phyloP scores from a whole-genome alignment of 148 eudicot genomes.

The Pharnaceum exiguum region DNA sequence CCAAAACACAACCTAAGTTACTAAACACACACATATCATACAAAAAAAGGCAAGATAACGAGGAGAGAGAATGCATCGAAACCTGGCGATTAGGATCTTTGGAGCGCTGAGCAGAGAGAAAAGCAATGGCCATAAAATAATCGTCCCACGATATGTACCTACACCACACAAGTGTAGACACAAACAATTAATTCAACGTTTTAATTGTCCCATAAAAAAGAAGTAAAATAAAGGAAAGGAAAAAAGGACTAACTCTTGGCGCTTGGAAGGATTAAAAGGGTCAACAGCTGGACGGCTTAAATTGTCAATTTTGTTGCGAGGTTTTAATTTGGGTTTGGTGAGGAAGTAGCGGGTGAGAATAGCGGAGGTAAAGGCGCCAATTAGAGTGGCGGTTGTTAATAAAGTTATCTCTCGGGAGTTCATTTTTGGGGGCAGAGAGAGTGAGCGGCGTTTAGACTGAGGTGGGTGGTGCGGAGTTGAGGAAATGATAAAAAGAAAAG shows the following conservation, averaged over 20 bases:
- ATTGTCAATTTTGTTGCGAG: slow-evolving; percentile 12
- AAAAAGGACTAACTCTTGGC: slow-evolving; percentile 41
- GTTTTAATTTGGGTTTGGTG: slow-evolving; percentile 20
- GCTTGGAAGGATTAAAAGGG: slow-evolving; percentile 72
- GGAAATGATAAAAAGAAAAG: neutral
- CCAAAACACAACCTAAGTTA: too few species aligned
- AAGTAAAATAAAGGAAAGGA: neutral
- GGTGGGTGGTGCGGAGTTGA: neutral
- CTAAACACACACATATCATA: neutral
- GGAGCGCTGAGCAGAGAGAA: slow-evolving; percentile 89
- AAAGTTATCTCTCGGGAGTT: slow-evolving; percentile 44
- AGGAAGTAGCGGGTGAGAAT: slow-evolving; percentile 38
- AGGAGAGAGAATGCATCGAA: neutral
- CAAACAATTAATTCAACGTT: too few species aligned
- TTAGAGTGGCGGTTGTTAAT: slow-evolving; percentile 45
- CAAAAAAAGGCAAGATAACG: neutral
- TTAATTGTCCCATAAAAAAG: too few species aligned
- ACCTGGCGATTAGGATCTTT: slow-evolving; percentile 98
- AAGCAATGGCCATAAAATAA: slow-evolving; percentile 93
- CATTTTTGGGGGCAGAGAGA: slow-evolving; percentile 29
- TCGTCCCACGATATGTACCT: slow-evolving; percentile 96
- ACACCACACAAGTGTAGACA: neutral
- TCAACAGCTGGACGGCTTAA: slow-evolving; percentile 12
- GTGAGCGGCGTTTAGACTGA: neutral
- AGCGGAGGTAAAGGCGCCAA: slow-evolving; percentile 57